These are phyloP conservation scores for Beauveria caledonica DNA, from an alignment of 2,329 filamentous ascomycete genomes.

Conservation along the genomic window DNA sequence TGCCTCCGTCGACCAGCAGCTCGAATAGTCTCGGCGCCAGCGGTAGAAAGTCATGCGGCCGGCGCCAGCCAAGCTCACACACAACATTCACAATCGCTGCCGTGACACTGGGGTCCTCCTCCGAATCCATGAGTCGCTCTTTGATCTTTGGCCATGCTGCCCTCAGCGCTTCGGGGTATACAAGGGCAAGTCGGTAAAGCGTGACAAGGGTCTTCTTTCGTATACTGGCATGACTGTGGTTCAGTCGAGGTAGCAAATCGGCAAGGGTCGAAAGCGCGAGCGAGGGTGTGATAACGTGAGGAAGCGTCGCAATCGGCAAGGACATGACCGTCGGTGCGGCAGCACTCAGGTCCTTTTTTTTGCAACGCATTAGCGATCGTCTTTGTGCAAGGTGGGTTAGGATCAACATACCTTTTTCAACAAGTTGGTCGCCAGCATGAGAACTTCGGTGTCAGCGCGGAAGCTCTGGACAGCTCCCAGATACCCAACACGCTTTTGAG, in stretches of 20 bases:
- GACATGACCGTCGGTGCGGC: constrained; percentile 69
- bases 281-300: constrained; percentile 87
- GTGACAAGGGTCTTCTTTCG: constrained; percentile 96
- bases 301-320: constrained; percentile 81
- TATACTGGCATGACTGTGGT: constrained; percentile 75
- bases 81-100: constrained; percentile 95
- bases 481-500: constrained; percentile 93
- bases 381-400: neutral
- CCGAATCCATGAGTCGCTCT: constrained; percentile 80
- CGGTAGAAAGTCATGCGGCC: constrained; percentile 88
- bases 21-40: constrained; percentile 89
- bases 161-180: constrained; percentile 91
- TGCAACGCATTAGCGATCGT: neutral
- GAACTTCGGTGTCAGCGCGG: constrained; percentile 85
- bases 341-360: constrained; percentile 59
- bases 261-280: constrained; percentile 83
- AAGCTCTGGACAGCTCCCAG: constrained; percentile 94
- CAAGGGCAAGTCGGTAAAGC: constrained; percentile 82
- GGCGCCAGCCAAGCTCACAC: constrained; percentile 88
- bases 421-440: constrained; percentile 95
- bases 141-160: constrained; percentile 97
- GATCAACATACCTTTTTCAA: constrained; percentile 68
- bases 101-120: constrained; percentile 87
- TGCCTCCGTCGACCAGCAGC: constrained; percentile 79
- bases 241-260: constrained; percentile 78